phyloP scores from a whole-genome alignment of 108 stramenopile genomes.

The Aureococcus anophagefferens region DNA sequence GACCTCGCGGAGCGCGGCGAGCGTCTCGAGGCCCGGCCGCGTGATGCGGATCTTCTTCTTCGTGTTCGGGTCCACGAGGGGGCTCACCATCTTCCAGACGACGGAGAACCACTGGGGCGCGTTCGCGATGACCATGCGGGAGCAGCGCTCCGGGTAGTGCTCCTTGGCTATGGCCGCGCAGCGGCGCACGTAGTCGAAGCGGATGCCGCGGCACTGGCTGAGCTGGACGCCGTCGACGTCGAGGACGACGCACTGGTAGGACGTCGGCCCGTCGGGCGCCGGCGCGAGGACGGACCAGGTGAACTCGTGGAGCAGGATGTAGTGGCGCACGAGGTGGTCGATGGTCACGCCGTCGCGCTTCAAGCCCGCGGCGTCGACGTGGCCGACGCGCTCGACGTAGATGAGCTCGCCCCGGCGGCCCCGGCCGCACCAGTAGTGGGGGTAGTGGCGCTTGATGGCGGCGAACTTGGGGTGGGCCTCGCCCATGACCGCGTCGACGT shows the following conservation, averaged over 20 bases:
- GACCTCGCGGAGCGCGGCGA: neutral
- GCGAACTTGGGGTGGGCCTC: conserved; percentile 3
- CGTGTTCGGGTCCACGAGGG: conserved; percentile 29
- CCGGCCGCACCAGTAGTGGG: conserved; percentile 2
- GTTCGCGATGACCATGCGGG: conserved; percentile 16
- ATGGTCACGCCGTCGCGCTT: neutral
- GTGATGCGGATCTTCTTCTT: conserved; percentile 23
- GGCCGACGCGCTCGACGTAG: neutral
- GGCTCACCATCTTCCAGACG: conserved; percentile 17
- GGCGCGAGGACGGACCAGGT: neutral
- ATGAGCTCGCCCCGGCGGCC: neutral
- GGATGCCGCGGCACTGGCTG: neutral
- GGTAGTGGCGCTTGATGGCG: conserved; percentile 10
- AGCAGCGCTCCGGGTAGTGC: conserved; percentile 19
- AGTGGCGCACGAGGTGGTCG: neutral
- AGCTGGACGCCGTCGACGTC: neutral
- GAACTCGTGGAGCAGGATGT: neutral
- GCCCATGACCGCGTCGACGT: neutral
- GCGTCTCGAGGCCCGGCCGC: no score
- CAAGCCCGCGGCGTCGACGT: neutral
- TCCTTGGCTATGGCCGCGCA: neutral
- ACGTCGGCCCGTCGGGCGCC: neutral
- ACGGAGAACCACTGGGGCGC: conserved; percentile 23
- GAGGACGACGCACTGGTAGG: neutral
- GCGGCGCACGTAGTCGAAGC: neutral